Conservation (phyloP, 441 rosid species). For the Dalechampia spathulata region DNA sequence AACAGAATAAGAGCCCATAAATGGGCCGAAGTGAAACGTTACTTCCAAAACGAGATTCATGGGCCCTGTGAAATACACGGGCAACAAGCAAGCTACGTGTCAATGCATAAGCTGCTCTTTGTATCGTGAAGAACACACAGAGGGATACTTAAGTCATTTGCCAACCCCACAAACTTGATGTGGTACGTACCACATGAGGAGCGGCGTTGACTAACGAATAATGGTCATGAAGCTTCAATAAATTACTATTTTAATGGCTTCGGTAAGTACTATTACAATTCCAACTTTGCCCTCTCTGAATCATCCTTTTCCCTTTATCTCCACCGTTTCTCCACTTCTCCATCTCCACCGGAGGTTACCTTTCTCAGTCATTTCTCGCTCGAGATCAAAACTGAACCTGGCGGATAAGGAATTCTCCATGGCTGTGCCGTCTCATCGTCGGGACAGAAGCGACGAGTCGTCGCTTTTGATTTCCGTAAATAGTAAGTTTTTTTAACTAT, state of each 20-base stretch:
- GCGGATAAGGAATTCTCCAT: conserved; percentile 23
- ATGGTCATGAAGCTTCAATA: neutral
- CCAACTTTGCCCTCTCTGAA: conserved; percentile 33
- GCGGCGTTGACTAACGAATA: neutral
- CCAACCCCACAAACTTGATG: neutral
- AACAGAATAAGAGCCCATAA: too few relatives aligned
- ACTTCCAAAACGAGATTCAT: too few relatives aligned
- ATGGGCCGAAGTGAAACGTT: too few relatives aligned
- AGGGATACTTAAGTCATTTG: conserved; percentile 14
- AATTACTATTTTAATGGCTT: conserved; percentile 25
- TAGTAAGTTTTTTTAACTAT: conserved; percentile 22
- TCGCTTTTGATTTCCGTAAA: conserved; percentile 35
- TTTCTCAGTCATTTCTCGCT: conserved; percentile 20
- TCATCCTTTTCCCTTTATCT: conserved; percentile 24
- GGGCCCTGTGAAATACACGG: neutral
- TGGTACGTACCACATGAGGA: neutral
- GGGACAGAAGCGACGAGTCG: conserved; percentile 37
- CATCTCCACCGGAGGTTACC: conserved; percentile 16
- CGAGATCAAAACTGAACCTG: conserved; percentile 15
- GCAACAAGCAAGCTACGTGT: neutral
- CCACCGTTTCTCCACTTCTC: conserved; percentile 17
- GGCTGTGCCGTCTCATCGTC: conserved; percentile 36
- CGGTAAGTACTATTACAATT: conserved; percentile 18
- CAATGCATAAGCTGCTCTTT: neutral
- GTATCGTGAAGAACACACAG: too few relatives aligned